phyloP scores from a whole-genome alignment of 2,329 filamentous ascomycete genomes.

The Monosporascus sp. region DNA sequence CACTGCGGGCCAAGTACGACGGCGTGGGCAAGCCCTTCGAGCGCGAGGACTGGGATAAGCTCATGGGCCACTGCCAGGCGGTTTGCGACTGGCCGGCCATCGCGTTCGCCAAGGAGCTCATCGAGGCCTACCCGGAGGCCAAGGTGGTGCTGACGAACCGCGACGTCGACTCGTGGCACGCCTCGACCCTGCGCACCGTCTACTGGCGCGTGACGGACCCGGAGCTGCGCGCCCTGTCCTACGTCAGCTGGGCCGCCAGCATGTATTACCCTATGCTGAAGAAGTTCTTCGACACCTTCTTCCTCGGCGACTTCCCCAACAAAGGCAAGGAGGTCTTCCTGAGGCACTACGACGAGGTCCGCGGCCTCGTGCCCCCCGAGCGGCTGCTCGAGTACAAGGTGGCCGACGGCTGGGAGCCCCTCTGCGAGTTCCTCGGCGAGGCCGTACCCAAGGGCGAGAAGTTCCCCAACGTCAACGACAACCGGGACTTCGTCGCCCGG shows the following conservation, averaged over 20 bases:
- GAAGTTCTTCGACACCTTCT: constrained; percentile 66
- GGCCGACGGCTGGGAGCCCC: constrained; percentile 31
- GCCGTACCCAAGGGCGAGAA: constrained; percentile 24
- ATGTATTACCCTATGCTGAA: constrained; percentile 67
- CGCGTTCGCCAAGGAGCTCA: constrained; percentile 64
- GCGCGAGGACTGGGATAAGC: constrained; percentile 64
- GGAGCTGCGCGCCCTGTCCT: constrained; percentile 51
- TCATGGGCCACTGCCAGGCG: constrained; percentile 61
- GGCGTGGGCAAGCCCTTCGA: constrained; percentile 55
- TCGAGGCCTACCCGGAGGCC: constrained; percentile 67
- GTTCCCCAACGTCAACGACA: constrained; percentile 45
- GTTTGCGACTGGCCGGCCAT: constrained; percentile 67
- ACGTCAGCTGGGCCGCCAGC: constrained; percentile 59
- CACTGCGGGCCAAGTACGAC: constrained; percentile 54
- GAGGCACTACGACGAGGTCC: constrained; percentile 26
- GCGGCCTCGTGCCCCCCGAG: constrained; percentile 23
- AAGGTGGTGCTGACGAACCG: constrained; percentile 66
- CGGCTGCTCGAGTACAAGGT: constrained; percentile 27
- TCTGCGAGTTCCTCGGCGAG: constrained; percentile 32
- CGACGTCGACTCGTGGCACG: constrained; percentile 59
- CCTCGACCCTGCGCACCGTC: constrained; percentile 62
- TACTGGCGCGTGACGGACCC: constrained; percentile 63
- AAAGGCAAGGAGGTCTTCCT: constrained; percentile 59
- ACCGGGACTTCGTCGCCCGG: constrained; percentile 41
- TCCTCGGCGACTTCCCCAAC: constrained; percentile 62